Percentiles rank a stretch among this genome's conserved stretches.
These are phyloP conservation scores for Peronospora tabacina DNA, from an alignment of 352 stramenopile genomes.

Conservation along the genomic window DNA sequence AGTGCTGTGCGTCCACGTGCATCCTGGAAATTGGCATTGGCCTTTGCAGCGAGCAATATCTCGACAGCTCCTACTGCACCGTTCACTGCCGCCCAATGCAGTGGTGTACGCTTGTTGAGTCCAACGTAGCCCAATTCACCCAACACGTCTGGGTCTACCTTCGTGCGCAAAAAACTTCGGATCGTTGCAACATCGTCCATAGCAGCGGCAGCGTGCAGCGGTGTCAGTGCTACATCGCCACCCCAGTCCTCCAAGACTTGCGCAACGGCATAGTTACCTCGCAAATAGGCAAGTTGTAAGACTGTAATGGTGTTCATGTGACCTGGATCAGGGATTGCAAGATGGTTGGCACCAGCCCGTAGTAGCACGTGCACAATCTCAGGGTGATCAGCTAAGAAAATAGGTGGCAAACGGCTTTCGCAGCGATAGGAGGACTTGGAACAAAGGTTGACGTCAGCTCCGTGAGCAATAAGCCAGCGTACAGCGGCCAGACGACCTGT, in stretches of 20 bases:
- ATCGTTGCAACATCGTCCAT: constrained; percentile 61
- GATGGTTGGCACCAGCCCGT: constrained; percentile 55
- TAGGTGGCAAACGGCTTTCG: constrained; percentile 59
- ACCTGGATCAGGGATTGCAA: constrained; percentile 71
- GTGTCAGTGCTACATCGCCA: constrained; percentile 67
- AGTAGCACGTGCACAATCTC: constrained; percentile 72
- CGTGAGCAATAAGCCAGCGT: constrained; percentile 58
- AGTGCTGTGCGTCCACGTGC: constrained; percentile 54
- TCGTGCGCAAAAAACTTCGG: constrained; percentile 51
- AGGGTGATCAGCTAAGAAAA: constrained; percentile 75
- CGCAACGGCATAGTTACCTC: constrained; percentile 72
- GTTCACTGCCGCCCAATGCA: constrained; percentile 77
- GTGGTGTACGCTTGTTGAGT: constrained; percentile 68
- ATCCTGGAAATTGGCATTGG: constrained; percentile 63
- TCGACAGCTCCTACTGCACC: constrained; percentile 50
- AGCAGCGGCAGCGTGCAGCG: constrained; percentile 65
- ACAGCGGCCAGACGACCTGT: constrained; percentile 67
- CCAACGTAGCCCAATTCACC: constrained; percentile 74
- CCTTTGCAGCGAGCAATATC: constrained; percentile 48
- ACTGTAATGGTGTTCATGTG: constrained; percentile 85
- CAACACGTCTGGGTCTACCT: constrained; percentile 68
- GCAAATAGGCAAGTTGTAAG: constrained; percentile 69
- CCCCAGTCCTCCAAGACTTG: constrained; percentile 80
- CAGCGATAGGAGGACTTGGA: constrained; percentile 64
- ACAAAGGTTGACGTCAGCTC: constrained; percentile 69